Percentiles rank a stretch among this genome's conserved stretches.
Conservation (phyloP, 164 flowering plant genomes). For the Buxus sempervirens region DNA sequence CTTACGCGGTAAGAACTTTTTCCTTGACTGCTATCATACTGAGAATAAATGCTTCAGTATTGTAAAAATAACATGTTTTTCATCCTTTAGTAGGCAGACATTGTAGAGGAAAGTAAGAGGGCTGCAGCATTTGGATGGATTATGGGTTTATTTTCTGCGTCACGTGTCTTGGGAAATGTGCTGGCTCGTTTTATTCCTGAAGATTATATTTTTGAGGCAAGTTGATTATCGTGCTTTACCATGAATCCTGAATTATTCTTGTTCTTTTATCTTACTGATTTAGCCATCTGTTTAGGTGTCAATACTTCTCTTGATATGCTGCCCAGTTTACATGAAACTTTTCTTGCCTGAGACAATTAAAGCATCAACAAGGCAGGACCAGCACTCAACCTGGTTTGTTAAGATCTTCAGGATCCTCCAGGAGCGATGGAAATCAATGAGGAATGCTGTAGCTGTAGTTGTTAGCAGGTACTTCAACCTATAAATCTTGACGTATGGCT, state of each 20-base stretch:
- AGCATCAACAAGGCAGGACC: conserved; percentile 30
- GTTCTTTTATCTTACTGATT: conserved; percentile 5
- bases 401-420: conserved; percentile 30
- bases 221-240: conserved; percentile 12
- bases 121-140: conserved; percentile 83
- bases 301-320: conserved; percentile 51
- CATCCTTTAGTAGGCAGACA: conserved; percentile 59
- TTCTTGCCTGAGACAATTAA: conserved; percentile 66
- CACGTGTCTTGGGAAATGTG: conserved; percentile 76
- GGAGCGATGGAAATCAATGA: conserved; percentile 56
- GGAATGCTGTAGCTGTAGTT: conserved; percentile 49
- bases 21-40: background rate
- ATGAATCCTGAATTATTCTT: conserved; percentile 1
- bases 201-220: conserved; percentile 60
- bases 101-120: conserved; percentile 53
- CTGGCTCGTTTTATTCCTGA: conserved; percentile 85
- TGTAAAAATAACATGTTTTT: background rate
- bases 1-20: conserved; percentile 64
- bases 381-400: conserved; percentile 22
- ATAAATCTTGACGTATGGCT: background rate
- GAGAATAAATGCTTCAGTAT: background rate
- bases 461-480: conserved; percentile 39
- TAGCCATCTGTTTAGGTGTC: conserved; percentile 55
- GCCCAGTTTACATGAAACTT: conserved; percentile 59
- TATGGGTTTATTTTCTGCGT: conserved; percentile 73